phyloP scores from a whole-genome alignment of 768 basidiomycete genomes.

The Pulveroboletus sp. region DNA sequence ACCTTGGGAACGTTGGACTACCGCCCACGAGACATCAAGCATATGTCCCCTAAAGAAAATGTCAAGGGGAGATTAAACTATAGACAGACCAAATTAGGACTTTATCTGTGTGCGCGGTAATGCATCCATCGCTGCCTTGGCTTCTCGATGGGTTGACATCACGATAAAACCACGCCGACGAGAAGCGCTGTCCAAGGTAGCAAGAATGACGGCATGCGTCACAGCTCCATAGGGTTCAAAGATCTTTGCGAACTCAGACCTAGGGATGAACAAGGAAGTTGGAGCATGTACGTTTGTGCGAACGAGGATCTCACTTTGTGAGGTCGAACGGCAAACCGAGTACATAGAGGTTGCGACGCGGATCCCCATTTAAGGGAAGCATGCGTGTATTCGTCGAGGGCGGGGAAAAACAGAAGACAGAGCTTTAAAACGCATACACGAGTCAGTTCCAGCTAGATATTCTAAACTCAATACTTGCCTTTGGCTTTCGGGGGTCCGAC shows the following conservation, averaged over 20 bases:
- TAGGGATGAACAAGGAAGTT: constrained; percentile 7
- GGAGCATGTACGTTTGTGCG: neutral
- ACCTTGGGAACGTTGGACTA: constrained; percentile 85
- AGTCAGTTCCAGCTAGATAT: neutral
- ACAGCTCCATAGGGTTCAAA: constrained; percentile 67
- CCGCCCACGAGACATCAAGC: constrained; percentile 83
- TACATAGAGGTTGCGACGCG: constrained; percentile 77
- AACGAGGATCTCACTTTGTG: constrained; percentile 50
- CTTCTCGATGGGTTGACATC: constrained; percentile 71
- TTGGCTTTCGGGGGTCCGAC: constrained; percentile 49
- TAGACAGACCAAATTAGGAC: constrained; percentile 34
- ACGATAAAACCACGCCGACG: constrained; percentile 81
- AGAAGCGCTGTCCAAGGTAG: constrained; percentile 79
- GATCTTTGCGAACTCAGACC: constrained; percentile 53
- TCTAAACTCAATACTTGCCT: constrained; percentile 40
- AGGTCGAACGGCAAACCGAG: constrained; percentile 79
- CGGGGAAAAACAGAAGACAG: constrained; percentile 29
- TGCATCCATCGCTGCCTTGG: constrained; percentile 59
- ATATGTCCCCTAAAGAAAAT: constrained; percentile 52
- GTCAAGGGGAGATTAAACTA: neutral
- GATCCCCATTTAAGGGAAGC: constrained; percentile 33
- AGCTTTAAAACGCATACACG: constrained; percentile 31
- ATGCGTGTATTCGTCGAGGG: neutral
- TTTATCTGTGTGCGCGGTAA: constrained; percentile 67
- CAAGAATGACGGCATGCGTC: constrained; percentile 73